phyloP scores from a whole-genome alignment of 2,329 filamentous ascomycete species.

The Neospermospora avenae region DNA sequence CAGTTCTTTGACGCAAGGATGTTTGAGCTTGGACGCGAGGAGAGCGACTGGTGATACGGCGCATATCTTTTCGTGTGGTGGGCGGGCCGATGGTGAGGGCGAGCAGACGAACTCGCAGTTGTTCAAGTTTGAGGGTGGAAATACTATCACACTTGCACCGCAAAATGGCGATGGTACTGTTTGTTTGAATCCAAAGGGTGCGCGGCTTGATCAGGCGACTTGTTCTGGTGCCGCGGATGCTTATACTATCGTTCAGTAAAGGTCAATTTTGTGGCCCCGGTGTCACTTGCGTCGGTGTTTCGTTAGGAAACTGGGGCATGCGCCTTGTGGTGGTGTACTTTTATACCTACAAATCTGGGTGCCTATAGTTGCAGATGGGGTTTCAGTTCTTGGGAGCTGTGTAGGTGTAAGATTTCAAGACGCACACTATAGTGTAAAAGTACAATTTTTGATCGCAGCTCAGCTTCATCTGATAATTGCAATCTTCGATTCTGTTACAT shows the following conservation, averaged over 20 bases:
- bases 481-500: too few relatives aligned
- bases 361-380: not conserved
- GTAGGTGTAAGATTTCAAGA: not conserved
- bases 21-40: slow-evolving; percentile 55
- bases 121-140: slow-evolving; percentile 44
- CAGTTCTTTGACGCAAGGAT: slow-evolving; percentile 54
- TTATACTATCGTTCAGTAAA: slow-evolving; percentile 6
- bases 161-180: slow-evolving; percentile 42
- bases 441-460: not conserved
- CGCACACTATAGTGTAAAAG: not conserved
- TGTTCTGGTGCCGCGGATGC: slow-evolving; percentile 18
- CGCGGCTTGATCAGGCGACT: slow-evolving; percentile 25
- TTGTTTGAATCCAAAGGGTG: slow-evolving; percentile 40
- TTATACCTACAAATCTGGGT: not conserved
- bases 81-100: slow-evolving; percentile 51
- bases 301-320: not conserved
- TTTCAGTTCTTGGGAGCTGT: slow-evolving; percentile 11
- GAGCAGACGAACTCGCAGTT: slow-evolving; percentile 43
- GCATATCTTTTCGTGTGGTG: slow-evolving; percentile 55
- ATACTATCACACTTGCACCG: slow-evolving; percentile 44
- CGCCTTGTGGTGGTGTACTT: slow-evolving; percentile 2
- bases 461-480: too few relatives aligned
- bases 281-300: not conserved
- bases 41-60: slow-evolving; percentile 50
- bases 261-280: not conserved